Base-by-base conservation (phyloP, 345 rosid genomes). In the Brassica napus region DNA sequence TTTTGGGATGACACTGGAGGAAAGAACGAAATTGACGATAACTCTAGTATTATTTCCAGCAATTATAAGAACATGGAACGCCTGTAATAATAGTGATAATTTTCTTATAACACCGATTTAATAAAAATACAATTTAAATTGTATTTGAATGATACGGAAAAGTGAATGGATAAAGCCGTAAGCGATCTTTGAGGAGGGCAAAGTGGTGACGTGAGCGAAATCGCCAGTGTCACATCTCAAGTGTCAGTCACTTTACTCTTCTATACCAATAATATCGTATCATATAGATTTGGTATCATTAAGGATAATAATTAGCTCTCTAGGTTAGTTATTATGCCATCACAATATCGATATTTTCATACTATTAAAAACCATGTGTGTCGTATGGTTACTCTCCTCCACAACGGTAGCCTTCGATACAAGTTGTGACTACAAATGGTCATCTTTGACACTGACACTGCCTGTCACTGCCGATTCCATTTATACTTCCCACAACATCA, bases 401-500 rank as follows among this genome's bases (percentile, higher is more conserved):
- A 49, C 70, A 32, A 47, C 52, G 15, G 65, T 16, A 62, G 69
- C 73, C 68, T 66, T 62, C 73, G 73, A 58, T 69, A 72, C 59
- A 64, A 30, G 24, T 59, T 68, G 47, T 80, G 84, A 79, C 76
- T 65, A 76, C 85, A 82, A 84, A 73, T 61, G 35, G 82, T 85
- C 82, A 82, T 44, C 15, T 78, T 85, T 82, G 87, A 88, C 75
- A 75, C 44, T 76, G 84, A 83, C 84, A 65, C 71, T 79, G 68
- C 77, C 71, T 64, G 75, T 68, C 74, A 31, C 70, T 23, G 24
- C 71, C 77, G 81, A 57, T 72, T 72, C 5, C 39, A 37, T 44
- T 65, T 39, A 42, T 71, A 2, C 67, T 55, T 30, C 37, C 37
- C 52, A 73, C 65, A 23, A 60, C 15, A 58, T 65, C 55, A 6